phyloP scores from a whole-genome alignment of 768 basidiomycete genomes.

The Leccinellum luteum region DNA sequence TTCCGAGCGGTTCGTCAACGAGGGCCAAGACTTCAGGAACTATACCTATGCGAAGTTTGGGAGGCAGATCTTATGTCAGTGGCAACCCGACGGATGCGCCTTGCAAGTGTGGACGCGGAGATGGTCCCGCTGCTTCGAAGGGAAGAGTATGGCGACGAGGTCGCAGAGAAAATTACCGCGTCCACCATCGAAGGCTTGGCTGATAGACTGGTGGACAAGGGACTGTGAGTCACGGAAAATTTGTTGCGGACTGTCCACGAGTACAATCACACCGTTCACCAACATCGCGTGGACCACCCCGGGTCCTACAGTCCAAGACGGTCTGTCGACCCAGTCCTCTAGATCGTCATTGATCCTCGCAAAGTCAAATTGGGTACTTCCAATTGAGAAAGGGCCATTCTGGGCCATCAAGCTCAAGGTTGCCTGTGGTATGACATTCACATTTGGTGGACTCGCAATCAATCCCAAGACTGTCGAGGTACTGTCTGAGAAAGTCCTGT shows the following conservation, averaged over 20 bases:
- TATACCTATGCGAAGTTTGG: slow-evolving; percentile 74
- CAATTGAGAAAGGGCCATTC: slow-evolving; percentile 51
- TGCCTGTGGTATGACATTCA: slow-evolving; percentile 69
- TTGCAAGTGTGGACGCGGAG: slow-evolving; percentile 65
- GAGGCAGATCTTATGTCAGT: slow-evolving; percentile 44
- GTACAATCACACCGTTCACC: slow-evolving; percentile 51
- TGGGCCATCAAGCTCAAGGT: slow-evolving; percentile 57
- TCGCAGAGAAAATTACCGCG: slow-evolving; percentile 55
- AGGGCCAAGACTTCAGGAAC: slow-evolving; percentile 70
- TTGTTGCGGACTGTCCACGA: slow-evolving; percentile 46
- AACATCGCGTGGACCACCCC: slow-evolving; percentile 36
- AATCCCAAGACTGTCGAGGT: slow-evolving; percentile 54
- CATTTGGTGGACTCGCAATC: slow-evolving; percentile 66
- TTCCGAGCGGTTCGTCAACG: slow-evolving; percentile 65
- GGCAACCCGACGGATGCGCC: slow-evolving; percentile 55
- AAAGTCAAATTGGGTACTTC: slow-evolving; percentile 70
- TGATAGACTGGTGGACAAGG: slow-evolving; percentile 41
- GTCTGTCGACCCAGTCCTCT: slow-evolving; percentile 49
- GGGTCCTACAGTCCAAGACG: slow-evolving; percentile 59
- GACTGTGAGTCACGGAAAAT: slow-evolving; percentile 40
- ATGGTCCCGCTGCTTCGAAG: slow-evolving; percentile 43
- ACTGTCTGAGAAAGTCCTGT: slow-evolving; percentile 45
- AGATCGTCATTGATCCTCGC: slow-evolving; percentile 37
- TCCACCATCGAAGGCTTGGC: slow-evolving; percentile 49
- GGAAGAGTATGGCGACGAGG: slow-evolving; percentile 64